Evolutionary conservation across 1,284 basidiomycete genomes (phyloP), one percentile per base, ranked within the genome.

Genomic region (Vanrija humicola): DNA sequence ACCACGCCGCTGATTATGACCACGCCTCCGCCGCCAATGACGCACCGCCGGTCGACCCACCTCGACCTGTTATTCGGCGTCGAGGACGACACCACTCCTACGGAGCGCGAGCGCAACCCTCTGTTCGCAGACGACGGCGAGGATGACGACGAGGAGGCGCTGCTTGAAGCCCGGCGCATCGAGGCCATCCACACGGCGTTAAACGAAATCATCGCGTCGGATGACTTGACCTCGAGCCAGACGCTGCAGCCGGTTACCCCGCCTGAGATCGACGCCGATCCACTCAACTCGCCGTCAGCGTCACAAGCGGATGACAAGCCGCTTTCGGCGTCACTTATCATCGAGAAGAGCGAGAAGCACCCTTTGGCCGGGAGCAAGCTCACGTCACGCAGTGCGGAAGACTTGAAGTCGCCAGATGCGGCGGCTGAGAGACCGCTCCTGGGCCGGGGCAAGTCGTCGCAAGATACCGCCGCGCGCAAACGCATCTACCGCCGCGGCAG

Each of bases 181-280:
- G 90, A 92, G 63, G 92, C 91, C 4, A 92, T 97, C 21, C 91
- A 94, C 67, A 89, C 90, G 5, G 94, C 94, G 1, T 79, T 98
- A 56, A 93, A 88, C 16, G 90, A 92, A 68, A 96, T 98, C 70
- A 94, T 97, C 65, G 89, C 90, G 2, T 79, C 86, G 28, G 90
- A 94, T 42, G 67, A 82, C 83, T 58, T 80, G 81, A 57, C 77
- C 2, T 46, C 60, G 16, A 57, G 80, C 48, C 45, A 50, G 28
- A 34, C 34, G 10, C 34, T 34, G 9, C 34, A 5, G 9, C 34
- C 34, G 34, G n/a, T 18, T 1, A 46, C 21, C 2, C 23, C n/a
- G 15, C 28, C 44, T 28, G 28, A 28, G n/a, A 26, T 39, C 21
- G 39, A 21, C 26, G 26, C 40, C 10, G 26, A 34, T 19, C 29